Base-by-base conservation (phyloP, 176 grass and related monocot species). In the Aegilops speltoides region DNA sequence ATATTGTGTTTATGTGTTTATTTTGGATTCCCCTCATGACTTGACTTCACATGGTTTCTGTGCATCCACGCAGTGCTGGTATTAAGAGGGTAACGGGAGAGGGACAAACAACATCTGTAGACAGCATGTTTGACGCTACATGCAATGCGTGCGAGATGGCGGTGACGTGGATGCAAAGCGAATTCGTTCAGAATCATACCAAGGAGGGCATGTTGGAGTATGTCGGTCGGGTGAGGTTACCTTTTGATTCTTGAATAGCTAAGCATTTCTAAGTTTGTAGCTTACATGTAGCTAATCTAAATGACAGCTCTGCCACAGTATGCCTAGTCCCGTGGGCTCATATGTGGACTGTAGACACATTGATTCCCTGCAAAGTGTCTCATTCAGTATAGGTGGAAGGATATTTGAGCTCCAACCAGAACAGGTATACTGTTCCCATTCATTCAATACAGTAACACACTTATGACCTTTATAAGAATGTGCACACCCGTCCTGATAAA, bases 61-160 rank as follows among this genome's bases (percentile, higher is more conserved):
- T 78, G 36, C 59, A 45, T 56, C 25, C 69, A 79, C 37, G 50
- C 87, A 96, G 94, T 66, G 77, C 73, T 81, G 85, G 24, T 23
- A 93, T 99, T 4, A 50, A 93, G 80, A 90, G 85, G 46, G 90
- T 88, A 41, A 37, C 82, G 75, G 87, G 34, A 38, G 86, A 73
- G 19, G 24, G 64, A 28, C n/a, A 79, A 8, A 82, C 54, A 79
- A 73, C 68, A 71, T 73, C 63, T 40, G 78, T 34, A 71, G 66
- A 94, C 32, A 87, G 80, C 17, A 24, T 64, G 63, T 87, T 82
- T 15, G 84, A 92, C 19, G 67, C 88, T 61, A 38, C 79, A 67
- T 98, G 94, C 10, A 84, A 84, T 13, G 88, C 94, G 4, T 98
- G 97, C 31, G 92, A 98, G 87, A 96, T 92, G 93, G 77, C 89